Evolutionary conservation across 2,329 filamentous ascomycete species (phyloP), one percentile per base, ranked within the genome.

Genomic region (Dissoconium aciculare): DNA sequence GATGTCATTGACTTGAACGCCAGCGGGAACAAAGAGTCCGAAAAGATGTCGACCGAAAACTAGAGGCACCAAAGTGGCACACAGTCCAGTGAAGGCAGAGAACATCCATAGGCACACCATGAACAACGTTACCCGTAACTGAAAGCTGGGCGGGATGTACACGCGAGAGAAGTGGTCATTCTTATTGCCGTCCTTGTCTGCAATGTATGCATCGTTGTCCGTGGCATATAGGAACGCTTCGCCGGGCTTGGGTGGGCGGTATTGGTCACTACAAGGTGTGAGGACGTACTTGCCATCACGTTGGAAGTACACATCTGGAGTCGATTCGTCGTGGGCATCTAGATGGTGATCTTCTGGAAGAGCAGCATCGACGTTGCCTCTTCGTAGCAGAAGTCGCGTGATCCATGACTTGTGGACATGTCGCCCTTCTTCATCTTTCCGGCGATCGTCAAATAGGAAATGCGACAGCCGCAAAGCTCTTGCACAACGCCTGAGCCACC

Each of bases 401-500:
- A 21, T 54, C 59, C 46, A 52, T 4, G 40, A 39, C 16, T 39
- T 41, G 16, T 41, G 36, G 3, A 42, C 33, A 16, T 39, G 37
- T 54, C 62, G 64, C 5, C 83, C 81, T 56, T 94, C 83, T 53
- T 98, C 87, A 37, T 93, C 82, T 13, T 71, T 62, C 15, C 67
- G 67, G 35, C 82, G 71, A 44, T 92, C 79, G 10, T 81, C 83
- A 50, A 98, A 95, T 25, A 98, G 69, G 53, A 98, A 98, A 60
- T 85, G 81, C 1, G 83, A 91, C 19, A 98, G 63, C 13, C 87
- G 72, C 31, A 98, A 62, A 24, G 66, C 61, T 30, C 81, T 69
- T 9, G 85, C 89, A 51, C 85, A 93, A 45, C 71, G 74, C 43
- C 78, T 76, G 59, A 98, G 93, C 83, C 89, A 98, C 87, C 87